Percentiles rank a stretch among this genome's conserved stretches.
Evolutionary conservation across 768 basidiomycete species (phyloP).

Genomic region (Boletus pseudopeckii): DNA sequence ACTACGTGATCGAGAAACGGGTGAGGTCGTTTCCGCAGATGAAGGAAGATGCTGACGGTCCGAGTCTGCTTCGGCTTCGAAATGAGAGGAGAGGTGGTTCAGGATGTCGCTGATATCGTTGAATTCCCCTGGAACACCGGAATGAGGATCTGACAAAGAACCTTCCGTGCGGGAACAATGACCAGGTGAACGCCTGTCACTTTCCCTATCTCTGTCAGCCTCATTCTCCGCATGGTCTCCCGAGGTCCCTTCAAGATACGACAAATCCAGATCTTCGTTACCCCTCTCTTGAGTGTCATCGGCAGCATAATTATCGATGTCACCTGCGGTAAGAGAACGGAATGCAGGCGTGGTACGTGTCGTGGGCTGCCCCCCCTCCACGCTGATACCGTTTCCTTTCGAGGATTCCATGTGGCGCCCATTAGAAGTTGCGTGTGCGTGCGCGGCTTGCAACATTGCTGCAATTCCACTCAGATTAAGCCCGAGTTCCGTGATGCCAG

Average conservation of each 20-base stretch:
- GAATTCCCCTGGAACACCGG: slow-evolving; percentile 55
- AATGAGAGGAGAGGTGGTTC: slow-evolving; percentile 67
- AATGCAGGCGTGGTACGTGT: slow-evolving; percentile 76
- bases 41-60: slow-evolving; percentile 41
- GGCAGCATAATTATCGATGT: slow-evolving; percentile 20
- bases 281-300: slow-evolving; percentile 32
- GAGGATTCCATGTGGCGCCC: slow-evolving; percentile 45
- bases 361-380: slow-evolving; percentile 44
- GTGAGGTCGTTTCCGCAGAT: slow-evolving; percentile 26
- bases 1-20: slow-evolving; percentile 30
- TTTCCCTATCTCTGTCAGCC: slow-evolving; percentile 41
- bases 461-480: slow-evolving; percentile 63
- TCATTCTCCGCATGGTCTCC: slow-evolving; percentile 11
- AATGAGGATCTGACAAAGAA: slow-evolving; percentile 41
- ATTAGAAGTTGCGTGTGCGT: slow-evolving; percentile 53
- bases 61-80: slow-evolving; percentile 54
- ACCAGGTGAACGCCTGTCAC: slow-evolving; percentile 36
- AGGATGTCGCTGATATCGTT: slow-evolving; percentile 75
- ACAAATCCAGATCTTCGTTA: slow-evolving; percentile 52
- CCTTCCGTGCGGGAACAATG: slow-evolving; percentile 22
- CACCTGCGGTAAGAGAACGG: slow-evolving; percentile 67
- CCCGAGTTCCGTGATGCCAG: slow-evolving; percentile 38
- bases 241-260: slow-evolving; percentile 44
- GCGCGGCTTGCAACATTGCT: slow-evolving; percentile 78
- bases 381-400: slow-evolving; percentile 45